Conservation (phyloP, 2,329 filamentous ascomycete genomes). For the Clarireedia hainanense region DNA sequence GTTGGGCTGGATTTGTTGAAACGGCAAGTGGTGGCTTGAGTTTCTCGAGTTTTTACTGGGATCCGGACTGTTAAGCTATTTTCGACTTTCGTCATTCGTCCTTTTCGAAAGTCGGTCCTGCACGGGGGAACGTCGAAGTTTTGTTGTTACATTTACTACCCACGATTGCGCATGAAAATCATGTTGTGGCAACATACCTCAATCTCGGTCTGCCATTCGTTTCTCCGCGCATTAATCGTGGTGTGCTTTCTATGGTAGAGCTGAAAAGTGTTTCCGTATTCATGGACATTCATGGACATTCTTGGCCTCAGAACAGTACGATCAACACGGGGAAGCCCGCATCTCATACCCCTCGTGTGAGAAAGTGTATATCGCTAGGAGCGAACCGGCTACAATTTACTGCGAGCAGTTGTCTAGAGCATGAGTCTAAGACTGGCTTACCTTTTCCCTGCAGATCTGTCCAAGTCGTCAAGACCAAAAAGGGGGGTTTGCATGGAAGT, state of each 20-base stretch:
- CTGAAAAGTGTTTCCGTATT: too few relatives aligned
- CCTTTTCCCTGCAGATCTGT: constrained; percentile 1
- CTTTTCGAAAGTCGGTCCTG: background rate
- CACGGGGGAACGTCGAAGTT: background rate
- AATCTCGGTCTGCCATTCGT: background rate
- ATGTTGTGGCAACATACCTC: background rate
- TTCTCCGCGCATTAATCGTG: background rate
- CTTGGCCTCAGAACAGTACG: too few relatives aligned
- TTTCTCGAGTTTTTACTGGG: background rate
- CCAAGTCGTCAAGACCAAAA: background rate
- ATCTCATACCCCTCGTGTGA: too few relatives aligned
- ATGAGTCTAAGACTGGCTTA: background rate
- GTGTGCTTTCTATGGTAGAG: background rate
- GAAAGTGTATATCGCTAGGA: too few relatives aligned
- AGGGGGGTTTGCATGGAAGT: background rate
- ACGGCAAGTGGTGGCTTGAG: background rate
- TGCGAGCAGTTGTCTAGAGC: constrained; percentile 1
- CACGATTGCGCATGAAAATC: background rate
- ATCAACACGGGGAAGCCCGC: too few relatives aligned
- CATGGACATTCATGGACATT: too few relatives aligned
- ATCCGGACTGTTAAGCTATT: too few relatives aligned
- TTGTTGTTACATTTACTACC: background rate
- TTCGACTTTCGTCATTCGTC: background rate
- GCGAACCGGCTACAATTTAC: background rate
- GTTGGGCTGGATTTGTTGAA: background rate